Percentiles rank a stretch among this genome's conserved stretches.
These are phyloP conservation scores for Suillus discolor DNA, from an alignment of 768 basidiomycete genomes.

Conservation along the genomic window DNA sequence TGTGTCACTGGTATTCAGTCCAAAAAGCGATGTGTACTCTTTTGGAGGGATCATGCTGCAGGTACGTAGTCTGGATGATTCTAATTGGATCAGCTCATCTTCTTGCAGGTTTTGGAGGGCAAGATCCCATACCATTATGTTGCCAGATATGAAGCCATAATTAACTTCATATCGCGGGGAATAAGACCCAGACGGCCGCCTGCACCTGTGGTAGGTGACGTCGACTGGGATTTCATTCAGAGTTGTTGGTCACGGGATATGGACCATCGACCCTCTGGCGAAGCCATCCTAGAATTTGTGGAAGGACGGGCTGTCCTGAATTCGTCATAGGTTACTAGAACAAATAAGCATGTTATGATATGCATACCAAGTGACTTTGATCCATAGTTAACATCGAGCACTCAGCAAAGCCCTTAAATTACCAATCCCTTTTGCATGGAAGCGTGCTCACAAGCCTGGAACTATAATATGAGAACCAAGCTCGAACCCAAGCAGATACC, in stretches of 20 bases:
- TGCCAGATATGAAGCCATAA: background rate
- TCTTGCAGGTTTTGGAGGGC: background rate
- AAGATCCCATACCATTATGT: background rate
- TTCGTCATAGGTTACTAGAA: background rate
- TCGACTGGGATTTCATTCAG: constrained; percentile 27
- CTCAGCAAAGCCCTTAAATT: no score
- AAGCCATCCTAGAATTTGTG: constrained; percentile 28
- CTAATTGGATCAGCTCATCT: background rate
- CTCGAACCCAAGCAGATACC: no score
- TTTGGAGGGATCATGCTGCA: constrained; percentile 31
- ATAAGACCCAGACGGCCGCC: constrained; percentile 20
- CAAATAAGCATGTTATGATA: no score
- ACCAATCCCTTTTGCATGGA: no score
- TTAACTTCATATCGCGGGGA: constrained; percentile 1
- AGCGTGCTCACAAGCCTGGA: no score
- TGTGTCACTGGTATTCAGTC: background rate
- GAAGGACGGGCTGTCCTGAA: background rate
- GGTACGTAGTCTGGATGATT: background rate
- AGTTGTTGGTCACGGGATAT: constrained; percentile 31
- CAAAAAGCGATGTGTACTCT: constrained; percentile 11
- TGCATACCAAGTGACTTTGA: no score
- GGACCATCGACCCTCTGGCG: constrained; percentile 33
- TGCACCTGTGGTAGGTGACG: constrained; percentile 15
- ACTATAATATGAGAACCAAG: no score
- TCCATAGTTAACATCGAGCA: no score